Percentiles rank a stretch among this genome's conserved stretches.
These are phyloP conservation scores for Globisporangium cederbergense DNA, from an alignment of 352 stramenopile genomes.

Conservation along the genomic window DNA sequence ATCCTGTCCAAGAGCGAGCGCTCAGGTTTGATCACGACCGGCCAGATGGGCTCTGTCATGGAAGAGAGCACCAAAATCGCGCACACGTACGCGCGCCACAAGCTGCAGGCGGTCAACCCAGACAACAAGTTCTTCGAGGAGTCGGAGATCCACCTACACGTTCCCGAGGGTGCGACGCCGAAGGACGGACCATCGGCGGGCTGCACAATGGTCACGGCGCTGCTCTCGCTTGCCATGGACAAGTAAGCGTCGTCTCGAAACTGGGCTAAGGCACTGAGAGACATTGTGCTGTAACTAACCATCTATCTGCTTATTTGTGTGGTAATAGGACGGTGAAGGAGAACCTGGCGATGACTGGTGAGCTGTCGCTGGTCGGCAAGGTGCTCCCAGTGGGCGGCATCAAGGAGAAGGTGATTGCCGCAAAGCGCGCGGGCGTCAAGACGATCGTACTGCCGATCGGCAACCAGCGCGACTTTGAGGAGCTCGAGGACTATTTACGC, in stretches of 20 bases:
- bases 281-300: neutral
- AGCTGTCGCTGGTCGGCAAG: conserved; percentile 96
- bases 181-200: conserved; percentile 98
- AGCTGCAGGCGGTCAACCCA: conserved; percentile 56
- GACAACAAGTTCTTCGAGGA: conserved; percentile 95
- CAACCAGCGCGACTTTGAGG: conserved; percentile 97
- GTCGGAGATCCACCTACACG: conserved; percentile 96
- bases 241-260: conserved; percentile 47
- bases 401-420: conserved; percentile 99
- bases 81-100: conserved; percentile 90
- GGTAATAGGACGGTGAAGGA: conserved; percentile 80
- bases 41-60: conserved; percentile 98
- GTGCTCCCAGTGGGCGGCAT: conserved; percentile 98
- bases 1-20: conserved; percentile 66
- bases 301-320: conserved; percentile 2
- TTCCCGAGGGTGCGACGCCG: conserved; percentile 97
- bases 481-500: conserved; percentile 96
- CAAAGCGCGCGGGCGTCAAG: conserved; percentile 92
- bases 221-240: conserved; percentile 94
- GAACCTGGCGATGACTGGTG: conserved; percentile 98
- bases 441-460: conserved; percentile 92
- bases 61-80: conserved; percentile 98
- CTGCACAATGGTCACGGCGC: conserved; percentile 97
- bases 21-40: conserved; percentile 83
- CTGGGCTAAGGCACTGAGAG: neutral